phyloP scores from a whole-genome alignment of 768 basidiomycete species.

The Podaxis sp. region DNA sequence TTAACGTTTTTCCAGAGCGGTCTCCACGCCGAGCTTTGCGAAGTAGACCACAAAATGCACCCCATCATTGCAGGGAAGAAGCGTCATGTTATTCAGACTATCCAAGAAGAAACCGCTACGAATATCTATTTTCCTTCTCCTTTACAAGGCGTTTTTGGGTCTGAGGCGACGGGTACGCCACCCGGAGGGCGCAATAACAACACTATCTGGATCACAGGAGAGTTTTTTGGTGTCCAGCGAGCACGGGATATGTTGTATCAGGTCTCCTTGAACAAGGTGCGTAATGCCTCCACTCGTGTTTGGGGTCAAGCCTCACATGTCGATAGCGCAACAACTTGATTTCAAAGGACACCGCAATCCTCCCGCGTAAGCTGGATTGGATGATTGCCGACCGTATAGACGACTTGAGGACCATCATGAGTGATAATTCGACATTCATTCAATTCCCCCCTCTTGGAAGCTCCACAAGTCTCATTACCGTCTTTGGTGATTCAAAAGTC shows the following conservation, averaged over 20 bases:
- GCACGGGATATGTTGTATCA: constrained; percentile 95
- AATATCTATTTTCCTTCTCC: constrained; percentile 96
- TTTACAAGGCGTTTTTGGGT: constrained; percentile 80
- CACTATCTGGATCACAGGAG: constrained; percentile 94
- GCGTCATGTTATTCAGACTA: constrained; percentile 81
- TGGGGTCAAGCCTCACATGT: constrained; percentile 7
- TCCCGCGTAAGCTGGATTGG: constrained; percentile 98
- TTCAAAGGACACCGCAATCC: constrained; percentile 89
- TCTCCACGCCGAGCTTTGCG: constrained; percentile 85
- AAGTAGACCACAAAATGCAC: constrained; percentile 94
- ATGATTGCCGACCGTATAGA: constrained; percentile 96
- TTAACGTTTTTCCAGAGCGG: constrained; percentile 62
- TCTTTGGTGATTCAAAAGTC: constrained; percentile 91
- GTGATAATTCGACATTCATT: constrained; percentile 94
- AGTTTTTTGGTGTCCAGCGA: constrained; percentile 94
- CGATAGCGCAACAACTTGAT: constrained; percentile 82
- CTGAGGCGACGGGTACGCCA: constrained; percentile 47
- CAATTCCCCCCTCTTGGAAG: constrained; percentile 92
- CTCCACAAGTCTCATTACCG: constrained; percentile 88
- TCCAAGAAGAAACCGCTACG: constrained; percentile 96
- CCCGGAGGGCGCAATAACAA: constrained; percentile 61
- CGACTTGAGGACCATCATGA: constrained; percentile 90
- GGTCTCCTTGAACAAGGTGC: constrained; percentile 81
- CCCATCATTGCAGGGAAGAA: constrained; percentile 90
- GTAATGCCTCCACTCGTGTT: constrained; percentile 20